Percentiles rank a stretch among this genome's conserved stretches.
phyloP scores from a whole-genome alignment of 73 alveolate genomes.

The Paramecium primaurelia region DNA sequence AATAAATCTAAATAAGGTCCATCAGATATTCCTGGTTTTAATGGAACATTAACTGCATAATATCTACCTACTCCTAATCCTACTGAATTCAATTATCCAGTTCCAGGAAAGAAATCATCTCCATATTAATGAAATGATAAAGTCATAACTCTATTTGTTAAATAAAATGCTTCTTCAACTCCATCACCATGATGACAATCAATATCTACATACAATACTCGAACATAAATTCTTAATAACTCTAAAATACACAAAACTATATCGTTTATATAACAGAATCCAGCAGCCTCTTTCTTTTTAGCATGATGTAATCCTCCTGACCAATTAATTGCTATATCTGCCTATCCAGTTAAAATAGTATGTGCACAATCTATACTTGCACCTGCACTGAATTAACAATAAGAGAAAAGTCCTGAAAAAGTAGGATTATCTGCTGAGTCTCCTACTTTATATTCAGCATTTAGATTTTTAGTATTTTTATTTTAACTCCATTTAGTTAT shows the following conservation, averaged over 20 bases:
- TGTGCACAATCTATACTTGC: slow-evolving; percentile 95
- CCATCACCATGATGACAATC: slow-evolving; percentile 99
- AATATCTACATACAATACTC: slow-evolving; percentile 95
- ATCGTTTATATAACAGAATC: slow-evolving; percentile 97
- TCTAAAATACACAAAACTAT: slow-evolving; percentile 94
- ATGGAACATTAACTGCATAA: slow-evolving; percentile 96
- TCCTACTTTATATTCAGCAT: slow-evolving; percentile 48
- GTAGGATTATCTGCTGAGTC: slow-evolving; percentile 57
- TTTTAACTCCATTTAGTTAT: slow-evolving; percentile 30
- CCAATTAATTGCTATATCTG: slow-evolving; percentile 96
- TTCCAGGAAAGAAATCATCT: slow-evolving; percentile 96
- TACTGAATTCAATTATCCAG: slow-evolving; percentile 89
- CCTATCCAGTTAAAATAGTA: slow-evolving; percentile 77
- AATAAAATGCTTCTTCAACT: slow-evolving; percentile 97
- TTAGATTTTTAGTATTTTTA: neutral
- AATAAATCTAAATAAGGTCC: slow-evolving; percentile 82
- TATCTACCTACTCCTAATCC: slow-evolving; percentile 92
- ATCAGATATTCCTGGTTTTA: slow-evolving; percentile 94
- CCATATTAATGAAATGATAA: slow-evolving; percentile 96
- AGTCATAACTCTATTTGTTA: slow-evolving; percentile 95
- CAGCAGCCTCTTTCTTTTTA: slow-evolving; percentile 93
- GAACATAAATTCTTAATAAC: slow-evolving; percentile 82
- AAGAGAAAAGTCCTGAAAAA: slow-evolving; percentile 52
- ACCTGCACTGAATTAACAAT: slow-evolving; percentile 61
- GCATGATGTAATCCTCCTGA: slow-evolving; percentile 99